Base-by-base conservation (phyloP, 257 asterid species). In the Hygrophila difformis region DNA sequence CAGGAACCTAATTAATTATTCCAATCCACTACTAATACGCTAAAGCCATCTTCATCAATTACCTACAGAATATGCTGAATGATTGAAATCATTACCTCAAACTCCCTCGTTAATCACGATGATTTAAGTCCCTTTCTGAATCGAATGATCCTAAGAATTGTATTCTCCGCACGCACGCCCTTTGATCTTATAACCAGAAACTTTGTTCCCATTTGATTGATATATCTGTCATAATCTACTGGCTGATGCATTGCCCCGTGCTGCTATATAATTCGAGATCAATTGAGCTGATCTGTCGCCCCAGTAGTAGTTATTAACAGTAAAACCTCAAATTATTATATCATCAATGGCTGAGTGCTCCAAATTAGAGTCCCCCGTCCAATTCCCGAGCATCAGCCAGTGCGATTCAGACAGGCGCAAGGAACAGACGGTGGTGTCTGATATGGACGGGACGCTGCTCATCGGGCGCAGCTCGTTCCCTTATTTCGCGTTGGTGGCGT, bases 401-500 rank as follows among this genome's bases (percentile, higher is more conserved):
- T 80, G 89, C 14, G 57, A 53, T n/a, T 62, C 86, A 33, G n/a
- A 18, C 5, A 73, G 67, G 3, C 70, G 73, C 0, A 74, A 70
- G 26, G 66, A 72, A 2, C 73, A 72, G 18, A 56, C 81, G 0
- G 72, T 67, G 1, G 88, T 76, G 0, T 50, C 81, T 0, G 92
- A 76, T 31, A 55, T 82, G 79, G 85, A 78, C 19, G 92, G 94
- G 29, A 69, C 92, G 0, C 50, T 84, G 55, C 84, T 84, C 2
- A 47, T 71, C 6, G 79, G 83, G 2, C 51, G 82, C 0, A 81
- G 79, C 49, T 70, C 88, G 0, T 84, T 84, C 35, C 87, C 87
- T 11, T 84, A 81, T 48, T 84, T 75, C 36, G 95, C 95, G 6
- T 52, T 76, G 12, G 74, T 73, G 0, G 95, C 91, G 1, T 84